Evolutionary conservation across 2,329 filamentous ascomycete species (phyloP).

Genomic region (Kalmusia sp.): DNA sequence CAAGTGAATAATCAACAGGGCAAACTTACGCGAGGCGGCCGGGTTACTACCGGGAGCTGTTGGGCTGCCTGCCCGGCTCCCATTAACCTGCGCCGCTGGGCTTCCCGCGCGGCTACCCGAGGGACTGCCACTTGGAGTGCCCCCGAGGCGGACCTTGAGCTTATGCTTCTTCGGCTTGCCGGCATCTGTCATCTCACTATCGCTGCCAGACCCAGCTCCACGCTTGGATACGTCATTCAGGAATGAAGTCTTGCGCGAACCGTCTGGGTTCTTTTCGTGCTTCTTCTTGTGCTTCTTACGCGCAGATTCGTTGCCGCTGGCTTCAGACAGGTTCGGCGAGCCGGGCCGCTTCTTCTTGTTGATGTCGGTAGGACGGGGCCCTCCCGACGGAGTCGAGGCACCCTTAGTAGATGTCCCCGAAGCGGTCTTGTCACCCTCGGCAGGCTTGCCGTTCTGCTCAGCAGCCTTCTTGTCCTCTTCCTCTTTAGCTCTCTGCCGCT

Average conservation of each 20-base stretch:
- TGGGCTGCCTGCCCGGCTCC: constrained; percentile 40
- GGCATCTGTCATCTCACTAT: constrained; percentile 74
- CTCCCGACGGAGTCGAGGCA: constrained; percentile 69
- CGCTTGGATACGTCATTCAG: constrained; percentile 27
- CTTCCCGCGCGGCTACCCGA: constrained; percentile 63
- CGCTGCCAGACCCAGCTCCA: constrained; percentile 69
- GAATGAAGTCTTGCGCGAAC: constrained; percentile 30
- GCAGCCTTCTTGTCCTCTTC: constrained; percentile 58
- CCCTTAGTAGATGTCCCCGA: constrained; percentile 73
- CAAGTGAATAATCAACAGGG: background rate
- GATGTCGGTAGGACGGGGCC: constrained; percentile 57
- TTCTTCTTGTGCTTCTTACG: constrained; percentile 70
- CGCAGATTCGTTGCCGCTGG: constrained; percentile 87
- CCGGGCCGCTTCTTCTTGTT: constrained; percentile 79
- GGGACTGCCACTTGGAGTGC: constrained; percentile 66
- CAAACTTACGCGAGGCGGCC: constrained; percentile 14
- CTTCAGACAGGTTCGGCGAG: constrained; percentile 87
- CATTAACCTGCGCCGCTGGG: constrained; percentile 47
- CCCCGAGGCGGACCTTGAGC: constrained; percentile 58
- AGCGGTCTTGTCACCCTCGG: constrained; percentile 52
- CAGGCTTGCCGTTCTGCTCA: constrained; percentile 55
- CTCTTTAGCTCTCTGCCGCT: constrained; percentile 65
- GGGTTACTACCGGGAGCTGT: constrained; percentile 18
- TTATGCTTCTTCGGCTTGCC: constrained; percentile 68
- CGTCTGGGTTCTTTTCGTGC: constrained; percentile 34